Conservation (phyloP, 2,329 filamentous ascomycete species). For the Cladosporium sp. region DNA sequence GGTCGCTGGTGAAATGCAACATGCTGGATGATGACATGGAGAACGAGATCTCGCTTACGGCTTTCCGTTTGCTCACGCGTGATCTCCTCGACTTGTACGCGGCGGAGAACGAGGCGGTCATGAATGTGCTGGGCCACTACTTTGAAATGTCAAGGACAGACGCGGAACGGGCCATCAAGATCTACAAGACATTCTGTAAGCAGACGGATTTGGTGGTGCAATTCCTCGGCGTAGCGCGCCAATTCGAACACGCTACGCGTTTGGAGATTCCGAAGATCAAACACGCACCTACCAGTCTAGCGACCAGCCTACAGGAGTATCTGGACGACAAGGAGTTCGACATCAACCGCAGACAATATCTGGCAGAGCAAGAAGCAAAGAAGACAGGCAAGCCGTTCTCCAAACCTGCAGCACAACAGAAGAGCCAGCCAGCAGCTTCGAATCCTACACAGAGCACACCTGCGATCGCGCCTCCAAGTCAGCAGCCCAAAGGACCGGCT, state of each 20-base stretch:
- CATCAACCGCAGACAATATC: slow-evolving; percentile 84
- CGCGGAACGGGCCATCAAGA: slow-evolving; percentile 84
- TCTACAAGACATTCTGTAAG: slow-evolving; percentile 88
- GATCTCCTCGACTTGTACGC: slow-evolving; percentile 90
- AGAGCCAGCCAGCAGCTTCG: slow-evolving; percentile 42
- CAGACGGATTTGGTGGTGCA: slow-evolving; percentile 93
- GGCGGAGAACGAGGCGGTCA: slow-evolving; percentile 93
- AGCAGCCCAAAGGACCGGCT: slow-evolving; percentile 61
- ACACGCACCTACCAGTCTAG: slow-evolving; percentile 90
- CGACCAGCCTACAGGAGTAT: slow-evolving; percentile 89
- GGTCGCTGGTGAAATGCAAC: slow-evolving; percentile 84
- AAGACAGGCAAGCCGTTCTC: slow-evolving; percentile 47
- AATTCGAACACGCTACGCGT: slow-evolving; percentile 88
- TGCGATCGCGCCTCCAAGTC: slow-evolving; percentile 36
- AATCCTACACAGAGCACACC: slow-evolving; percentile 37
- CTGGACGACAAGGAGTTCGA: slow-evolving; percentile 94
- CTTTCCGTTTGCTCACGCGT: slow-evolving; percentile 86
- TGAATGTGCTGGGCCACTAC: slow-evolving; percentile 94
- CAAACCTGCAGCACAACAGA: slow-evolving; percentile 32
- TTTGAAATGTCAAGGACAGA: slow-evolving; percentile 97
- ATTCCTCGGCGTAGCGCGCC: slow-evolving; percentile 81
- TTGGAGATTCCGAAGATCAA: slow-evolving; percentile 96
- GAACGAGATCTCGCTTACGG: slow-evolving; percentile 94
- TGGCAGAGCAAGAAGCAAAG: slow-evolving; percentile 81
- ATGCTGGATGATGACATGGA: slow-evolving; percentile 85